These are phyloP conservation scores for Solanum chmielewskii DNA, from an alignment of 257 asterid species.

Conservation along the genomic window DNA sequence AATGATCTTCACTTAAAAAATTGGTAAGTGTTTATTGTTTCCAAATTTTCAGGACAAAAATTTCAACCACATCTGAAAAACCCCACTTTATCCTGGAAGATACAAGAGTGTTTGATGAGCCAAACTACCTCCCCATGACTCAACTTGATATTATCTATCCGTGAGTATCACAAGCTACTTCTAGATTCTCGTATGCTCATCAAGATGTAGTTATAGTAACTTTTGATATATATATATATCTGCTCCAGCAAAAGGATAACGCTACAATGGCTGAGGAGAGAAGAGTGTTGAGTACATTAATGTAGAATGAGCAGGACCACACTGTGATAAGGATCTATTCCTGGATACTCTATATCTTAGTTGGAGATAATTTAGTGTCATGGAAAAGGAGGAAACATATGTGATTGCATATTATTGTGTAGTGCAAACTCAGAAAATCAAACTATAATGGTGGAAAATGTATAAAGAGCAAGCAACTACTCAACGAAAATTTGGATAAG, in stretches of 20 bases:
- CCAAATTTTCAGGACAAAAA: not conserved
- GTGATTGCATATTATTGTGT: not conserved
- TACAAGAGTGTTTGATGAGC: not conserved
- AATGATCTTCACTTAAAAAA: not conserved
- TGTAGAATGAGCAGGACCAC: not conserved
- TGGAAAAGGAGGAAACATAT: not conserved
- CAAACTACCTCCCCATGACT: not conserved
- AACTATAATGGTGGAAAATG: not conserved
- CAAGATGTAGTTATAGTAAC: not conserved
- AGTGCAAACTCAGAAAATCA: not conserved
- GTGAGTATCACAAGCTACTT: not conserved
- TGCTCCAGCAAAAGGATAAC: not conserved
- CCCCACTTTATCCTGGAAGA: not conserved
- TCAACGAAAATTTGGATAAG: not conserved
- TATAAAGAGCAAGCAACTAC: not conserved
- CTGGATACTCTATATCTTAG: not conserved
- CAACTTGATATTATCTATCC: not conserved
- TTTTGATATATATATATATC: not conserved
- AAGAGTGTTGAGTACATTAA: not conserved
- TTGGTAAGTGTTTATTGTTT: not conserved
- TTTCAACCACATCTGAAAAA: not conserved
- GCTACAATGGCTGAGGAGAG: not conserved
- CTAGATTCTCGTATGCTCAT: not conserved
- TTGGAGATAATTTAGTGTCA: not conserved
- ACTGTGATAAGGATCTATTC: not conserved